A percentile compares a stretch with the other conserved stretches of the same genome.
These are phyloP conservation scores for Recurvomyces mirabilis DNA, from an alignment of 495 filamentous ascomycete genomes.

Conservation along the genomic window DNA sequence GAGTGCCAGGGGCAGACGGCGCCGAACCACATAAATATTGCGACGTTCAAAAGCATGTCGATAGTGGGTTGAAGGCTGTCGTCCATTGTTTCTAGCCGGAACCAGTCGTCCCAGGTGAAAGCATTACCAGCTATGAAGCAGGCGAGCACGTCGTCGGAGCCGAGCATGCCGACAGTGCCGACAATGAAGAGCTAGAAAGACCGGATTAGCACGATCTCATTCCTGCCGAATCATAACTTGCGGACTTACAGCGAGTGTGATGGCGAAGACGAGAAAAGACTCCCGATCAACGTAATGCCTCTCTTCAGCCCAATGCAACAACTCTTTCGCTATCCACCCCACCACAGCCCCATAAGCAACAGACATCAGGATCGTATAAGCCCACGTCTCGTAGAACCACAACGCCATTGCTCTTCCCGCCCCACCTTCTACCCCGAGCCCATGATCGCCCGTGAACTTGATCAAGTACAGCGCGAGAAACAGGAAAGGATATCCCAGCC, in stretches of 20 bases:
- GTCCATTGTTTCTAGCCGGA: constrained; percentile 74
- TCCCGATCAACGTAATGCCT: constrained; percentile 77
- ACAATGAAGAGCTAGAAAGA: constrained; percentile 55
- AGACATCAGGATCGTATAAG: constrained; percentile 71
- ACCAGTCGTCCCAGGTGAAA: constrained; percentile 92
- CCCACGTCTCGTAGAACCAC: constrained; percentile 85
- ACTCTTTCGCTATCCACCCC: constrained; percentile 69
- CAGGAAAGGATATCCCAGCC: constrained; percentile 85
- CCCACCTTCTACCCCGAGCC: constrained; percentile 45
- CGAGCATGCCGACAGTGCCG: constrained; percentile 79
- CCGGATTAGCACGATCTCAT: not conserved
- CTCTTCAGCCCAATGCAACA: constrained; percentile 75
- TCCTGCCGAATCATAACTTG: not conserved
- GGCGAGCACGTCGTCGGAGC: constrained; percentile 82
- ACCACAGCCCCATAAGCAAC: constrained; percentile 63
- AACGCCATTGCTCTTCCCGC: constrained; percentile 56
- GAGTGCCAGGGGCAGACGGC: constrained; percentile 72
- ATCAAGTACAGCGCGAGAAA: constrained; percentile 77
- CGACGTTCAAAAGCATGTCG: constrained; percentile 74
- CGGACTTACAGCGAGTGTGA: constrained; percentile 57
- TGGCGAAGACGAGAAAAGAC: constrained; percentile 82
- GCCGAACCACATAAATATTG: constrained; percentile 87
- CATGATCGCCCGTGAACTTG: constrained; percentile 55
- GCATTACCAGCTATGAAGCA: constrained; percentile 90
- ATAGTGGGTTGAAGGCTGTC: constrained; percentile 86